Evolutionary conservation across 208 protist species (phyloP).

Genomic region (Leishmania amazonensis): DNA sequence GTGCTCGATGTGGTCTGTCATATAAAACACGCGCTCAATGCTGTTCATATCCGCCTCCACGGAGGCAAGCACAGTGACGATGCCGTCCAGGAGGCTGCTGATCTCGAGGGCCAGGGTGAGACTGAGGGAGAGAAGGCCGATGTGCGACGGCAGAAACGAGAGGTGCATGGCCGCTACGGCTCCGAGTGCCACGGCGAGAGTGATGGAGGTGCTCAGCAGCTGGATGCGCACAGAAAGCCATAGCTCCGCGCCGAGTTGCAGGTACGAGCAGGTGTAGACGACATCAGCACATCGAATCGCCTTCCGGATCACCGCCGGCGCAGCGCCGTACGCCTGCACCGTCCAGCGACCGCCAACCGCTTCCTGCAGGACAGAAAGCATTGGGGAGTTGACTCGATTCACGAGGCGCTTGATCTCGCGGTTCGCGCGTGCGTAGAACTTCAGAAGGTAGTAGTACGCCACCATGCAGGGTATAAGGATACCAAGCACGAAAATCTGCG

Average conservation of each 20-base stretch:
- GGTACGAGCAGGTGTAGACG: slow-evolving; percentile 42
- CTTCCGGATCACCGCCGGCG: slow-evolving; percentile 22
- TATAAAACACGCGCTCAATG: slow-evolving; percentile 62
- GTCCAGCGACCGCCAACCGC: slow-evolving; percentile 55
- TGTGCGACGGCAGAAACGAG: slow-evolving; percentile 4
- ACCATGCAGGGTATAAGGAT: slow-evolving; percentile 44
- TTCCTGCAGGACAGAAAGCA: slow-evolving; percentile 93
- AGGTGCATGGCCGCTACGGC: slow-evolving; percentile 5
- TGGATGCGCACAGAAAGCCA: slow-evolving; percentile 92
- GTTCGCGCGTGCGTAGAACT: slow-evolving; percentile 76
- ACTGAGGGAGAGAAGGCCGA: slow-evolving; percentile 63
- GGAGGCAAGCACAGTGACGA: slow-evolving; percentile 26
- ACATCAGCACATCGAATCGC: slow-evolving; percentile 33
- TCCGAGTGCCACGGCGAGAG: slow-evolving; percentile 1
- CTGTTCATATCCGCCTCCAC: slow-evolving; percentile 76
- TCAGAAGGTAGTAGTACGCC: slow-evolving; percentile 78
- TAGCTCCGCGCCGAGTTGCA: slow-evolving; percentile 43
- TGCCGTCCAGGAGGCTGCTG: slow-evolving; percentile 29
- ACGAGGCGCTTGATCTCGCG: slow-evolving; percentile 88
- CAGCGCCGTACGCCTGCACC: slow-evolving; percentile 70
- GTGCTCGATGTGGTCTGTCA: slow-evolving; percentile 44
- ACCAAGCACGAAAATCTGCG: slow-evolving; percentile 22
- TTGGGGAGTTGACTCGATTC: slow-evolving; percentile 82
- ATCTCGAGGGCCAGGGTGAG: slow-evolving; percentile 57
- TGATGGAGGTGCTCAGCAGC: slow-evolving; percentile 53